phyloP scores from a whole-genome alignment of 202 grass and related monocot genomes.

The Bolboschoenoplectus hybrid region DNA sequence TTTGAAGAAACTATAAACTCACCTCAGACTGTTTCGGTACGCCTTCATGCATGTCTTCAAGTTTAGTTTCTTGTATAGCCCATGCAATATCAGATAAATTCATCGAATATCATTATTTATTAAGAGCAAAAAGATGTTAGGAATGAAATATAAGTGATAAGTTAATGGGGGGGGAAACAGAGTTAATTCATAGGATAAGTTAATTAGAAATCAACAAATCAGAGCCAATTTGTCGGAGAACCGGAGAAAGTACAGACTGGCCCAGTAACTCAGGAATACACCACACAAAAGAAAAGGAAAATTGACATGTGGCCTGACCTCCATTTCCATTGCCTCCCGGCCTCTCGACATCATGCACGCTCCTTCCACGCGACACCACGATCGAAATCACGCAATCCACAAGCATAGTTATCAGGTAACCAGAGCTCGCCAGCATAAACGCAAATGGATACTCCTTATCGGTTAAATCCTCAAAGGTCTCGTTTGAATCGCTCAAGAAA shows the following conservation, averaged over 20 bases:
- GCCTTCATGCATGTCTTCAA: background rate
- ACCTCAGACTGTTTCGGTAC: conserved; percentile 25
- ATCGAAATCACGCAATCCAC: conserved; percentile 65
- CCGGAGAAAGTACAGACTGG: background rate
- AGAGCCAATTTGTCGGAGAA: background rate
- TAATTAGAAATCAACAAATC: conserved; percentile 22
- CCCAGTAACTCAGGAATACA: background rate
- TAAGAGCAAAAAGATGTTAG: background rate
- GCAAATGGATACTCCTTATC: conserved; percentile 67
- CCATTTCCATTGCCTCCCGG: conserved; percentile 18
- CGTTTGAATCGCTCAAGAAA: conserved; percentile 86
- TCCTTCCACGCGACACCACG: conserved; percentile 52
- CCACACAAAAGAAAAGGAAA: background rate
- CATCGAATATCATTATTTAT: background rate
- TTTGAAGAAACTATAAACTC: conserved; percentile 23
- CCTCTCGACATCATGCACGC: conserved; percentile 20
- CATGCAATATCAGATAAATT: conserved; percentile 16
- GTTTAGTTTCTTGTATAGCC: conserved; percentile 35
- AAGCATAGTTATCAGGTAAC: conserved; percentile 72
- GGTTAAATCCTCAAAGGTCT: conserved; percentile 74
- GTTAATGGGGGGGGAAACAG: background rate
- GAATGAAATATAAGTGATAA: background rate
- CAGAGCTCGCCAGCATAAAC: conserved; percentile 86
- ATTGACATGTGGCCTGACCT: conserved; percentile 43
- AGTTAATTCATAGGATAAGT: background rate